Conservation (phyloP, 2,329 filamentous ascomycete species). For the Aspergillus ibericus region DNA sequence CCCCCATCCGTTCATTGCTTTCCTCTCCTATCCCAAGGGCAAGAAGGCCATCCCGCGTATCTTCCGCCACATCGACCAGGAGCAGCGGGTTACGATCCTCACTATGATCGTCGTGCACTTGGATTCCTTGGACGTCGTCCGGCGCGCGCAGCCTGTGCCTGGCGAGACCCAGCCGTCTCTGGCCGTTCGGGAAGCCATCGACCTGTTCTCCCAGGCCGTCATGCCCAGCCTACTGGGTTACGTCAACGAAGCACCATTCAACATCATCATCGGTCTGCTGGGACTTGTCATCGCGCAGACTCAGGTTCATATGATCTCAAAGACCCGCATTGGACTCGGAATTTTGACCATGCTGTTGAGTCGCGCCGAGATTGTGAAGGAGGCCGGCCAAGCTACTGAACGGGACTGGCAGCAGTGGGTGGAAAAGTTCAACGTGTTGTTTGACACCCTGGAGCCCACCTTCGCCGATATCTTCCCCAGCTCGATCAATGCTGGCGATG, state of each 20-base stretch:
- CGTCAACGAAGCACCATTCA: conserved; percentile 84
- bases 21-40: conserved; percentile 90
- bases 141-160: conserved; percentile 70
- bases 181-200: conserved; percentile 83
- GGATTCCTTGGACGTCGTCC: conserved; percentile 86
- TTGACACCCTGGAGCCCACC: conserved; percentile 80
- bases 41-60: conserved; percentile 94
- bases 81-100: conserved; percentile 87
- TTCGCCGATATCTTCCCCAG: conserved; percentile 86
- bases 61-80: conserved; percentile 87
- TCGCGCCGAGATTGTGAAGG: conserved; percentile 89
- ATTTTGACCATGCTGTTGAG: conserved; percentile 93
- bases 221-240: conserved; percentile 89
- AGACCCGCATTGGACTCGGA: conserved; percentile 82
- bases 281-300: conserved; percentile 79
- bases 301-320: conserved; percentile 79
- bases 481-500: conserved; percentile 84
- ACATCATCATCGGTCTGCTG: conserved; percentile 86
- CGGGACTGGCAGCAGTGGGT: conserved; percentile 82
- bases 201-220: conserved; percentile 82
- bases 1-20: conserved; percentile 90
- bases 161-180: conserved; percentile 73
- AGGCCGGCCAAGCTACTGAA: conserved; percentile 68
- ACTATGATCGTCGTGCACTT: conserved; percentile 95
- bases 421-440: conserved; percentile 78